A percentile compares a stretch with the other conserved stretches of the same genome.
phyloP scores from a whole-genome alignment of 306 rosid genomes.

The Cicer bijugum region DNA sequence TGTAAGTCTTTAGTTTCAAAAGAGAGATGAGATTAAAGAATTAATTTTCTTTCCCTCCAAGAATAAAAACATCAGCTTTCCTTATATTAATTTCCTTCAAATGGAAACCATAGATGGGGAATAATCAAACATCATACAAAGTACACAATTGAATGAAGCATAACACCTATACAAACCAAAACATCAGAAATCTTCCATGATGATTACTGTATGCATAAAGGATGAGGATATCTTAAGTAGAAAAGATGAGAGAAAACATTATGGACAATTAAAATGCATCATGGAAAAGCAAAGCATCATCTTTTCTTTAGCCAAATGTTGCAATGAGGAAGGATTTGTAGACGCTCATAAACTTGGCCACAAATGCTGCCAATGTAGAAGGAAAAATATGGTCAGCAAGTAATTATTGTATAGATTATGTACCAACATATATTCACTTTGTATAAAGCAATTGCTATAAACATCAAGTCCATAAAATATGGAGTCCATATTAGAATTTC shows the following conservation, averaged over 20 bases:
- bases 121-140: conserved; percentile 1
- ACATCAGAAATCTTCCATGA: conserved; percentile 20
- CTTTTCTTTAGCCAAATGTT: conserved; percentile 68
- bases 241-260: conserved; percentile 3
- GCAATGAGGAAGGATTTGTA: conserved; percentile 83
- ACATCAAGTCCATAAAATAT: neutral
- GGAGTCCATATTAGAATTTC: neutral
- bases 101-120: neutral
- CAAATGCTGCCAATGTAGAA: conserved; percentile 70
- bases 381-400: neutral
- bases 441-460: conserved; percentile 12
- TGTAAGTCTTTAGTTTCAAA: conserved; percentile 2
- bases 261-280: conserved; percentile 17
- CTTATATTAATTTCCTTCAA: neutral
- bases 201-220: conserved; percentile 17
- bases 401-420: neutral
- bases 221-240: neutral
- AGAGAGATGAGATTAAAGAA: neutral
- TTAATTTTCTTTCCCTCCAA: no score
- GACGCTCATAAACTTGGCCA: conserved; percentile 95
- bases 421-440: conserved; percentile 4
- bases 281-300: conserved; percentile 32
- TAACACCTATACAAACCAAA: conserved; percentile 33
- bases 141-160: neutral
- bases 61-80: no score